Evolutionary conservation across 2,329 filamentous ascomycete species (phyloP).

Genomic region (Biscogniauxia marginata): DNA sequence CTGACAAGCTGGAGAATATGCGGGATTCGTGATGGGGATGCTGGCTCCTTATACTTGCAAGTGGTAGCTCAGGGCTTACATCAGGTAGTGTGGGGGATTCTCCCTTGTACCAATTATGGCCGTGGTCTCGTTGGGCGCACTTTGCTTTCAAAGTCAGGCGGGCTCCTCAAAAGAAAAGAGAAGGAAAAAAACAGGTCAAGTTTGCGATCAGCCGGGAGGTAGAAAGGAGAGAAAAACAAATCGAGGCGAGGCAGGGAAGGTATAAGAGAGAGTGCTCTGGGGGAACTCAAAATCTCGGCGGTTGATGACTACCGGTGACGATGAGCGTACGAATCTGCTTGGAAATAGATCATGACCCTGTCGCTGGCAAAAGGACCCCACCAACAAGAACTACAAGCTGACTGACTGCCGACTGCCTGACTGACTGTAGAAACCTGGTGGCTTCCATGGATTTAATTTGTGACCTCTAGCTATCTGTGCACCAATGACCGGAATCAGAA

Average conservation of each 20-base stretch:
- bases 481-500: neutral
- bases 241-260: neutral
- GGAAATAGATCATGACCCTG: neutral
- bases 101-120: neutral
- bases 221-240: conserved; percentile 1
- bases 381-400: neutral
- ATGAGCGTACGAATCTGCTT: neutral
- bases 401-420: too few relatives aligned
- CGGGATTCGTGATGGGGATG: neutral
- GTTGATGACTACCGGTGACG: neutral
- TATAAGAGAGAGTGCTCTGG: neutral
- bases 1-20: neutral
- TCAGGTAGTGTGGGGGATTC: neutral
- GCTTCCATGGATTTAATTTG: too few relatives aligned
- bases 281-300: neutral
- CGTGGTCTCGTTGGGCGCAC: neutral
- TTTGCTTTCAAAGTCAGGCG: neutral
- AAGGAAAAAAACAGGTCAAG: too few relatives aligned
- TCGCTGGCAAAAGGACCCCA: neutral
- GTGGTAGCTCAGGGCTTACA: neutral
- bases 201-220: neutral
- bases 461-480: neutral
- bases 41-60: neutral
- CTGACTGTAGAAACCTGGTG: neutral
- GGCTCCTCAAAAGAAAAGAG: neutral